These are phyloP conservation scores for Stagonosporopsis rhizophila DNA, from an alignment of 2,329 filamentous ascomycete species.

Conservation along the genomic window DNA sequence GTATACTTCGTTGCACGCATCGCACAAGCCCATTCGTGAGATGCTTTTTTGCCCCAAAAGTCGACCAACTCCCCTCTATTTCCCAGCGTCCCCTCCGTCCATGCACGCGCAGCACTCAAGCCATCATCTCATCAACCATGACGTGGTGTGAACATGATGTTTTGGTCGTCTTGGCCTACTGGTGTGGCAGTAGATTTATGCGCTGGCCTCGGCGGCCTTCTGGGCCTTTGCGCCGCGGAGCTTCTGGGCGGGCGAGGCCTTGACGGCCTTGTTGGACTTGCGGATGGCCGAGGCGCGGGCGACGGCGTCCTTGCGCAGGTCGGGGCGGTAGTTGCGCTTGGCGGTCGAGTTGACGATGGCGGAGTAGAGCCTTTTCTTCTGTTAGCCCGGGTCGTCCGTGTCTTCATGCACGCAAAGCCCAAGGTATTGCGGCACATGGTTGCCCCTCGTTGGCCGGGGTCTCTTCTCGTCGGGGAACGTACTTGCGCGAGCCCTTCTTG, in stretches of 20 bases:
- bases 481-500: constrained; percentile 81
- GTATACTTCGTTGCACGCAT: constrained; percentile 18
- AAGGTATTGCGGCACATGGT: too few species aligned
- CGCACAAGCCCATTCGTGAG: neutral
- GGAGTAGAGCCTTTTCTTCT: constrained; percentile 90
- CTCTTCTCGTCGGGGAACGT: constrained; percentile 57
- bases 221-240: constrained; percentile 79
- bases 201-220: constrained; percentile 61
- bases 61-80: constrained; percentile 8
- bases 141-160: too few species aligned
- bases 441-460: too few species aligned
- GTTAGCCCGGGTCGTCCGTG: too few species aligned
- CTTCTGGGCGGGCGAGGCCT: constrained; percentile 77
- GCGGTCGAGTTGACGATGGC: constrained; percentile 81
- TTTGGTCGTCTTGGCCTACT: too few species aligned
- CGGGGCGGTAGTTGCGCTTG: constrained; percentile 79
- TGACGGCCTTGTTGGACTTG: constrained; percentile 77
- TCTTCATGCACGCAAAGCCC: too few species aligned
- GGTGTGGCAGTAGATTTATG: constrained; percentile 26
- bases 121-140: too few species aligned
- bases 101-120: neutral
- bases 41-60: constrained; percentile 12
- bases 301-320: constrained; percentile 69
- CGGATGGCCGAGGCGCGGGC: constrained; percentile 87
- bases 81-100: too few species aligned